Conservation (phyloP, 306 rosid species). For the Astragalus glycyphyllos region DNA sequence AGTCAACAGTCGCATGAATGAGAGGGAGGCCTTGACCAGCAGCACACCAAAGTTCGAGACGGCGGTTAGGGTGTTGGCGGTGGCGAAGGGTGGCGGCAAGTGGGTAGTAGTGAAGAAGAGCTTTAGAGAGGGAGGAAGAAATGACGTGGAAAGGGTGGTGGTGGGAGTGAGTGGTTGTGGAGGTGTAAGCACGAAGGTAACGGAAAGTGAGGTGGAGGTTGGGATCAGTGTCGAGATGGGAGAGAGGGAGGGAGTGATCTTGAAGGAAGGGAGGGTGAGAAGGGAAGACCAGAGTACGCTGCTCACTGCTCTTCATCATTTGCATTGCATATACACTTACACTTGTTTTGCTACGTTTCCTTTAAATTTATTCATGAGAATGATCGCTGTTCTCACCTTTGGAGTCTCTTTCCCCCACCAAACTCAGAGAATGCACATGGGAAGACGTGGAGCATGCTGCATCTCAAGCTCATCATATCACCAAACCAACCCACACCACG, state of each 20-base stretch:
- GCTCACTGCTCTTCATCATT: slow-evolving; percentile 44
- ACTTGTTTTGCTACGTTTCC: not conserved
- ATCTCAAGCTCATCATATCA: no score
- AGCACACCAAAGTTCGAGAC: slow-evolving; percentile 65
- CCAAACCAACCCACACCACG: no score
- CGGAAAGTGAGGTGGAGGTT: slow-evolving; percentile 79
- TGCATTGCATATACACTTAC: not conserved
- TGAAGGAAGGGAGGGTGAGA: slow-evolving; percentile 55
- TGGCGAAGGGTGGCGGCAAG: slow-evolving; percentile 70
- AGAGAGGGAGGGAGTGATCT: slow-evolving; percentile 69
- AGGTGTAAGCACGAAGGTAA: slow-evolving; percentile 75
- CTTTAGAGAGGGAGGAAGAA: slow-evolving; percentile 66
- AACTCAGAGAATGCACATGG: no score
- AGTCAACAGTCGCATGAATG: slow-evolving; percentile 53
- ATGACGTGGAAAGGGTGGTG: slow-evolving; percentile 57
- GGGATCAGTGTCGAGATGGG: slow-evolving; percentile 79
- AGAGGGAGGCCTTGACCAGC: slow-evolving; percentile 67
- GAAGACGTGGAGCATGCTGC: no score
- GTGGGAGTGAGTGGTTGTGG: slow-evolving; percentile 30
- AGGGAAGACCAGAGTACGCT: slow-evolving; percentile 51
- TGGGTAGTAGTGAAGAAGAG: slow-evolving; percentile 72
- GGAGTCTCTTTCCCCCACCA: no score
- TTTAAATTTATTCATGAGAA: no score
- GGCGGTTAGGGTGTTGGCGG: slow-evolving; percentile 36
- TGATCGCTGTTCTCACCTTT: no score